Base-by-base conservation (phyloP, 208 protist species). In the Leishmania major region DNA sequence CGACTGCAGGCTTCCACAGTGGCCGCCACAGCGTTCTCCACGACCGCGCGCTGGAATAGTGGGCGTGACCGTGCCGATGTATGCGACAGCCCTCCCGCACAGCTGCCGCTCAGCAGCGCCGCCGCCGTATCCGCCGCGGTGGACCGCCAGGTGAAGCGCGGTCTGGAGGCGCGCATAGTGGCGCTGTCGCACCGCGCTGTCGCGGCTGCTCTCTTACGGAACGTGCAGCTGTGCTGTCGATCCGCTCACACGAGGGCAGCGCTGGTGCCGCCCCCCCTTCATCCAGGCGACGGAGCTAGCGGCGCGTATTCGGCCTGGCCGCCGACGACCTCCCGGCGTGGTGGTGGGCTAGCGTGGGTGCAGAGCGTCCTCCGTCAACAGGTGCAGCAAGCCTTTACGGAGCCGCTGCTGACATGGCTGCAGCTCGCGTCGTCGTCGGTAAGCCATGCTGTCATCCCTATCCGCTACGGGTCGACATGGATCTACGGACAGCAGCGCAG, bases 311-410 rank as follows among this genome's bases (percentile, higher is more conserved):
- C 17, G 37, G 35, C 35, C 35, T 22, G 47, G 37, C 53, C 37
- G 17, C 72, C 67, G 35, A 45, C 72, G 7, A 19, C 59, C 22
- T 49, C n/a, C 53, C 47, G 28, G 43, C 60, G 64, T 28, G 55
- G 64, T 11, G 67, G 37, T 0, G 82, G 78, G 64, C 8, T 86
- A 37, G 82, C 49, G 73, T 86, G 82, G 82, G 78, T 86, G 77
- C 77, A 82, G 72, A 57, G 66, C 17, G 64, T 59, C 15, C 55
- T 81, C 64, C 64, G 40, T 45, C 62, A 82, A 45, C 82, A 86
- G 74, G 67, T 57, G 22, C 45, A 7, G 37, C 70, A 31, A 59
- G 74, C 78, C 51, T 82, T 86, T 55, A 31, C n/a, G 10, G 73
- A 86, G 78, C 82, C 82, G 72, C 78, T 31, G 43, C 82, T 86